phyloP scores from a whole-genome alignment of 129 eudicot species.

The Helianthus annuus region DNA sequence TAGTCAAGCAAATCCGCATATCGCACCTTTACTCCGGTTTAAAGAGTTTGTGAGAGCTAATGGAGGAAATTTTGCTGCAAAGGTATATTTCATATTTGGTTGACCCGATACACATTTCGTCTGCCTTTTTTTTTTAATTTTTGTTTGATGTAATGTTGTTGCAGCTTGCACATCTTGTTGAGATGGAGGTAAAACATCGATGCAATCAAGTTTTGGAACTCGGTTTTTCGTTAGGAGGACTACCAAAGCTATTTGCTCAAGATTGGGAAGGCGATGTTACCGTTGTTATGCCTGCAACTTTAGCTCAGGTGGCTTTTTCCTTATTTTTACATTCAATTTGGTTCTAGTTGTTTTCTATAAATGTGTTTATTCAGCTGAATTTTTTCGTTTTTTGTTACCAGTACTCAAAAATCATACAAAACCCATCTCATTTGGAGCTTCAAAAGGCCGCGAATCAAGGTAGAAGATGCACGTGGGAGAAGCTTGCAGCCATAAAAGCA shows the following conservation, averaged over 20 bases:
- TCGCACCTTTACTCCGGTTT: constrained; percentile 71
- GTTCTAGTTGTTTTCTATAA: background rate
- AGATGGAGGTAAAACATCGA: constrained; percentile 96
- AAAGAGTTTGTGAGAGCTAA: constrained; percentile 82
- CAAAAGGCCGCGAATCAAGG: constrained; percentile 95
- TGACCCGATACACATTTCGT: background rate
- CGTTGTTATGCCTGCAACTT: constrained; percentile 92
- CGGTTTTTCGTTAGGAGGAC: constrained; percentile 93
- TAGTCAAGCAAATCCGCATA: constrained; percentile 98
- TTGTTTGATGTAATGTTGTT: background rate
- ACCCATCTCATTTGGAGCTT: constrained; percentile 81
- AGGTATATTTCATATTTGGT: constrained; percentile 47
- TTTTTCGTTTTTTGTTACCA: constrained; percentile 28
- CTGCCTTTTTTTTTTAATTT: background rate
- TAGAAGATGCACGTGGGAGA: constrained; percentile 95
- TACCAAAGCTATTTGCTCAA: constrained; percentile 92
- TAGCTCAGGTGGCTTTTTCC: constrained; percentile 64
- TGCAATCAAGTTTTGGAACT: constrained; percentile 88
- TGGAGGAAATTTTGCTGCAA: constrained; percentile 94
- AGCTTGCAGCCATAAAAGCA: constrained; percentile 89
- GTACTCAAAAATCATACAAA: constrained; percentile 84
- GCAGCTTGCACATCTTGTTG: constrained; percentile 89
- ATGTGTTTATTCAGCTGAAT: background rate
- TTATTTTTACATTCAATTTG: background rate
- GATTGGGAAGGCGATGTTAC: constrained; percentile 99